These are phyloP conservation scores for Pythium biforme DNA, from an alignment of 352 stramenopile genomes.

Conservation along the genomic window DNA sequence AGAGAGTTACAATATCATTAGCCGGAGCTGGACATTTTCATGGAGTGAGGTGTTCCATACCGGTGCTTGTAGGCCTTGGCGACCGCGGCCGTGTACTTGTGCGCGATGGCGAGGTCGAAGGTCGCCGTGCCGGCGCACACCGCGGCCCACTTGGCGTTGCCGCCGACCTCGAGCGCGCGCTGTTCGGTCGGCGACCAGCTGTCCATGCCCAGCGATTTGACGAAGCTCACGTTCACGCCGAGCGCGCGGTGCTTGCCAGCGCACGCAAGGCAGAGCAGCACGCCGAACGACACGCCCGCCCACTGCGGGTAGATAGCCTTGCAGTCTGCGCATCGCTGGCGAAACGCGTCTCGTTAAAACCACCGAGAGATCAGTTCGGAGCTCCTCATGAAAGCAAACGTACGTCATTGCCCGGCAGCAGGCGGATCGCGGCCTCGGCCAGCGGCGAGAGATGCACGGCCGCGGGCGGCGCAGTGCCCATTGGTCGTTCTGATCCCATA, in stretches of 20 bases:
- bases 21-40: too few species aligned
- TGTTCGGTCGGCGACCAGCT: conserved; percentile 56
- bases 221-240: conserved; percentile 78
- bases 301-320: conserved; percentile 79
- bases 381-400: conserved; percentile 17
- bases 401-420: conserved; percentile 78
- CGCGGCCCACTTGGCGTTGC: conserved; percentile 80
- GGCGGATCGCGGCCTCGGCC: conserved; percentile 52
- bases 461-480: background rate
- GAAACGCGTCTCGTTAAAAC: background rate
- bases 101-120: conserved; percentile 37
- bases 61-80: conserved; percentile 61
- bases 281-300: conserved; percentile 80
- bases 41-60: conserved; percentile 22
- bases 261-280: conserved; percentile 75
- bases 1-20: background rate
- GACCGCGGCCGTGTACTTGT: conserved; percentile 70
- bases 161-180: conserved; percentile 58
- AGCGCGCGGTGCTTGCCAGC: conserved; percentile 76
- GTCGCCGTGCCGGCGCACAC: conserved; percentile 58
- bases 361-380: background rate
- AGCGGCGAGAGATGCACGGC: conserved; percentile 43
- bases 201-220: conserved; percentile 85
- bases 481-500: background rate
- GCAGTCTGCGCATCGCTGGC: conserved; percentile 78